phyloP scores from a whole-genome alignment of 306 rosid species.

The Ceratonia siliqua region DNA sequence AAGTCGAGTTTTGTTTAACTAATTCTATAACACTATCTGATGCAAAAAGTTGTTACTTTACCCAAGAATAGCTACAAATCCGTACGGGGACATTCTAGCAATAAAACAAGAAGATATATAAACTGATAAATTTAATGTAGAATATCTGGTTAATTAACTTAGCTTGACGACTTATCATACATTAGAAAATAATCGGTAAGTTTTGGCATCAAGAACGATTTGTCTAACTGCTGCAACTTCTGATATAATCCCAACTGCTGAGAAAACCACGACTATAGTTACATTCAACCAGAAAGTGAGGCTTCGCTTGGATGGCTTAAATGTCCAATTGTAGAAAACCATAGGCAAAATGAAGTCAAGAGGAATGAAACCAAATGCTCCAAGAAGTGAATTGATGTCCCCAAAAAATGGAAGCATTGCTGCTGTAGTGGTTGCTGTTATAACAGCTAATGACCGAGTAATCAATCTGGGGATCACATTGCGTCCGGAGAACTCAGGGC shows the following conservation, averaged over 20 bases:
- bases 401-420: conserved; percentile 76
- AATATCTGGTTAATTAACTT: too few species aligned
- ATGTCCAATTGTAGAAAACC: conserved; percentile 60
- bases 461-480: conserved; percentile 50
- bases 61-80: too few species aligned
- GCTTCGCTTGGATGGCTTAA: conserved; percentile 49
- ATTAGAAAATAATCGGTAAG: conserved; percentile 51
- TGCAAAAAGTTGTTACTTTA: too few species aligned
- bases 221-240: conserved; percentile 60
- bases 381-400: conserved; percentile 53
- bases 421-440: conserved; percentile 42
- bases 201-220: conserved; percentile 53
- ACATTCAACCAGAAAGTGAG: conserved; percentile 46
- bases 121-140: too few species aligned
- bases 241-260: conserved; percentile 44
- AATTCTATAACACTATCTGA: too few species aligned
- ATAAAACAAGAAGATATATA: too few species aligned
- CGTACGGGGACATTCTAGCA: too few species aligned
- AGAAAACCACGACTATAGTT: conserved; percentile 40
- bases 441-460: conserved; percentile 42
- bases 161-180: conserved; percentile 24
- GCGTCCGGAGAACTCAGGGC: conserved; percentile 44
- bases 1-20: too few species aligned
- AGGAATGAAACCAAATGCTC: conserved; percentile 71
- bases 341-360: conserved; percentile 65